Percentiles rank a stretch among this genome's conserved stretches.
Conservation (phyloP, 2,329 filamentous ascomycete genomes). For the Cryoendolithus antarcticus region DNA sequence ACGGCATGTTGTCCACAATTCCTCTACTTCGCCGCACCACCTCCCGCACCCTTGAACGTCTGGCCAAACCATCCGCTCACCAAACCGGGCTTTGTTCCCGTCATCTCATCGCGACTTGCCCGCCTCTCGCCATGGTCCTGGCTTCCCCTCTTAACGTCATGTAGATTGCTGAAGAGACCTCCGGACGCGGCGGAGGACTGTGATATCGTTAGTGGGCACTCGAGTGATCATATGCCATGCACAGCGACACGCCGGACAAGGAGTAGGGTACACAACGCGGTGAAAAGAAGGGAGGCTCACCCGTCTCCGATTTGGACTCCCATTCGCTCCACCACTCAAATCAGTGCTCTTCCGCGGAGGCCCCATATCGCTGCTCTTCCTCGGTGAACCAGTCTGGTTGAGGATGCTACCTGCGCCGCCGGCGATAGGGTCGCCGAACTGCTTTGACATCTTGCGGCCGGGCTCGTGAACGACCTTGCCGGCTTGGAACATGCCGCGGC, state of each 20-base stretch:
- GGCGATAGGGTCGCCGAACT: no score
- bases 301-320: constrained; percentile 5
- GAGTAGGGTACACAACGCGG: no score
- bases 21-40: no score
- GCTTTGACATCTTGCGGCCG: constrained; percentile 7
- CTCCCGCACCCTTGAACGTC: constrained; percentile 19
- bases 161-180: constrained; percentile 18
- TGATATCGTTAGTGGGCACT: no score
- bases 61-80: constrained; percentile 18
- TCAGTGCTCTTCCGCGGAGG: no score
- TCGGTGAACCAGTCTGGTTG: no score
- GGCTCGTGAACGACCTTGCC: constrained; percentile 23
- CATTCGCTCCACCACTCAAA: neutral
- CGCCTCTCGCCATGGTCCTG: constrained; percentile 20
- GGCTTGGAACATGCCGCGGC: constrained; percentile 21
- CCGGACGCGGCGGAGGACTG: constrained; percentile 11
- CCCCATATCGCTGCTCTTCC: no score
- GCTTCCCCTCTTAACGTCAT: constrained; percentile 19
- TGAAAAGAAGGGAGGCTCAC: constrained; percentile 7
- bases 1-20: no score
- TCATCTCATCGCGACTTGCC: constrained; percentile 15
- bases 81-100: constrained; percentile 8
- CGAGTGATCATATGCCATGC: no score
- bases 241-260: no score
- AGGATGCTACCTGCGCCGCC: no score